A percentile compares a stretch with the other conserved stretches of the same genome.
These are phyloP conservation scores for Hemileia vastatrix DNA, from an alignment of 1,284 basidiomycete species.

Conservation along the genomic window DNA sequence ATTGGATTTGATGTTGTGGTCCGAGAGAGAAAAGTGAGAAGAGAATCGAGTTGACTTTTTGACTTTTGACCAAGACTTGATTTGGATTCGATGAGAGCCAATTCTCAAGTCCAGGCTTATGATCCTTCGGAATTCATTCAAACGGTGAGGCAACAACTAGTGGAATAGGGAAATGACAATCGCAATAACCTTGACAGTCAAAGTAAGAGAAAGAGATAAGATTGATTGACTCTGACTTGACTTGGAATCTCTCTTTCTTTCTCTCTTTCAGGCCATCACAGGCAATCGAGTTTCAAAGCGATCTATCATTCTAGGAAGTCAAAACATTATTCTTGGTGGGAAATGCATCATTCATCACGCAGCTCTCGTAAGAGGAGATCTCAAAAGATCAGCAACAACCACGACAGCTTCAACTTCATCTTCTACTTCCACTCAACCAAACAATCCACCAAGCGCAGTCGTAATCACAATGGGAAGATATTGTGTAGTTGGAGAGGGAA, in stretches of 20 bases:
- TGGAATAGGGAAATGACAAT: too few species aligned
- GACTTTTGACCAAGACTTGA: too few species aligned
- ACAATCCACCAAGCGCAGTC: conserved; percentile 17
- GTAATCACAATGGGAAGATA: conserved; percentile 38
- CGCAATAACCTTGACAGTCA: neutral
- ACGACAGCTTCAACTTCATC: conserved; percentile 1
- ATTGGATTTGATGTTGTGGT: too few species aligned
- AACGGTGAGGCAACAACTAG: too few species aligned
- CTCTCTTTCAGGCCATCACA: conserved; percentile 24
- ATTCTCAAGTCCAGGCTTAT: too few species aligned
- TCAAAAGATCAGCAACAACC: conserved; percentile 24
- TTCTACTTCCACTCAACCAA: conserved; percentile 6
- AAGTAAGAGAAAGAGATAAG: neutral
- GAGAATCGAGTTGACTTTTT: too few species aligned
- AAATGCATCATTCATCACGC: conserved; percentile 39
- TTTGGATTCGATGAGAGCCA: too few species aligned
- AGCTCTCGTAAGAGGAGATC: conserved; percentile 38
- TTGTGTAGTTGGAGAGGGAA: conserved; percentile 35
- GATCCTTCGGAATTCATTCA: too few species aligned
- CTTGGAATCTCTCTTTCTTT: neutral
- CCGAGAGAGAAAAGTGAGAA: too few species aligned
- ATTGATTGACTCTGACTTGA: neutral
- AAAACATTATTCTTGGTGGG: conserved; percentile 42
- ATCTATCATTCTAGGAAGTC: conserved; percentile 34
- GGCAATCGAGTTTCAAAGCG: conserved; percentile 39